Evolutionary conservation across 768 basidiomycete species (phyloP).

Genomic region (Sistotremastrum niveocremeum): DNA sequence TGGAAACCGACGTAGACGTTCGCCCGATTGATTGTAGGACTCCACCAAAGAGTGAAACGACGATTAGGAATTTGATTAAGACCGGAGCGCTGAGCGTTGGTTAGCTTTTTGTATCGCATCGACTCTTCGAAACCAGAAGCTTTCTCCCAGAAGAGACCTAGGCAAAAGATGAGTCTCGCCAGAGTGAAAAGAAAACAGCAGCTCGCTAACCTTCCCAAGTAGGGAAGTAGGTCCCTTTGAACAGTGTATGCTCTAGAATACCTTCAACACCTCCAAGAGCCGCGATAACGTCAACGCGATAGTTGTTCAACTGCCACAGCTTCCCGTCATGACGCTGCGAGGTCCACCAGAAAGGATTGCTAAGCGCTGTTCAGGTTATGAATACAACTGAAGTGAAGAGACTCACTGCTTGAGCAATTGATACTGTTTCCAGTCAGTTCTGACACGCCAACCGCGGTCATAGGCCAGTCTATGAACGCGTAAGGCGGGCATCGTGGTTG

Average conservation of each 20-base stretch:
- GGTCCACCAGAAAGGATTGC: conserved; percentile 99
- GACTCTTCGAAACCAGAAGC: conserved; percentile 94
- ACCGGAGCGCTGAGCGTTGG: conserved; percentile 98
- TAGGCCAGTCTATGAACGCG: conserved; percentile 59
- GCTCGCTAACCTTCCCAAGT: conserved; percentile 72
- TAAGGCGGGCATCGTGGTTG: neutral
- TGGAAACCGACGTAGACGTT: conserved; percentile 99
- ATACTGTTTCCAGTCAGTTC: conserved; percentile 97
- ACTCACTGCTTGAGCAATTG: conserved; percentile 81
- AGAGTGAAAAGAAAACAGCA: neutral
- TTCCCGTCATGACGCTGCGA: conserved; percentile 94
- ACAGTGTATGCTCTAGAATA: conserved; percentile 91
- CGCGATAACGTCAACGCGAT: conserved; percentile 98
- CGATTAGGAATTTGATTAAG: conserved; percentile 96
- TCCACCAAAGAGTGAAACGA: conserved; percentile 99
- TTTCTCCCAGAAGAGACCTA: conserved; percentile 95
- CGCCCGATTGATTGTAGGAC: conserved; percentile 96
- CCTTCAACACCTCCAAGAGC: conserved; percentile 93
- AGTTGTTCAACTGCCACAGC: conserved; percentile 95
- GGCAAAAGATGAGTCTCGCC: conserved; percentile 2
- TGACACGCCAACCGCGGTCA: conserved; percentile 97
- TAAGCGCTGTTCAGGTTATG: conserved; percentile 15
- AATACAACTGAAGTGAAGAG: neutral
- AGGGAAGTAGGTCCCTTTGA: conserved; percentile 96
- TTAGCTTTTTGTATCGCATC: conserved; percentile 92